Percentiles rank a stretch among this genome's conserved stretches.
Conservation (phyloP, 371 early-diverging fungal genomes). For the Mortierella sp. region DNA sequence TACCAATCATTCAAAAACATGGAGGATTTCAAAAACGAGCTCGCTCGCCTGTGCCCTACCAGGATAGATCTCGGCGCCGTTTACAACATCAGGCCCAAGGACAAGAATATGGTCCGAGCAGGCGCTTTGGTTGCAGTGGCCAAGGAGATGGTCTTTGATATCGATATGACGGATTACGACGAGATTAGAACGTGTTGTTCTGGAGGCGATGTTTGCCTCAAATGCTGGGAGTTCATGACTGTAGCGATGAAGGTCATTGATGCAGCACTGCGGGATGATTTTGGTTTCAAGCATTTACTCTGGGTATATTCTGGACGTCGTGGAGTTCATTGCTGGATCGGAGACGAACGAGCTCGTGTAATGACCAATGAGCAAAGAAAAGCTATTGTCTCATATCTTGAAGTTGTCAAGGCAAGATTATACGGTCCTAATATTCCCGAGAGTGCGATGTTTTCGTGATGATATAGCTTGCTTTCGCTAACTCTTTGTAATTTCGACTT, state of each 20-base stretch:
- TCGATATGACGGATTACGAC: conserved; percentile 99
- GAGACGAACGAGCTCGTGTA: conserved; percentile 88
- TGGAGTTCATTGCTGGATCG: conserved; percentile 99
- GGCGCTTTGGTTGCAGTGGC: conserved; percentile 82
- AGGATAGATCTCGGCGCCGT: conserved; percentile 99
- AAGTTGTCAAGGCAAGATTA: conserved; percentile 75
- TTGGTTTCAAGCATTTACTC: conserved; percentile 94
- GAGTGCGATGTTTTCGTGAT: background rate
- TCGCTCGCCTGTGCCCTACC: conserved; percentile 80
- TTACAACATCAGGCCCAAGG: conserved; percentile 79
- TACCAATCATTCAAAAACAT: conserved; percentile 85
- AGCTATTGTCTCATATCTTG: conserved; percentile 89
- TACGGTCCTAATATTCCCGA: too few species aligned
- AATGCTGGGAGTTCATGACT: conserved; percentile 97
- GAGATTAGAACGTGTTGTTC: conserved; percentile 96
- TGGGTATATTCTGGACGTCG: conserved; percentile 99
- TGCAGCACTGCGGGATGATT: conserved; percentile 85
- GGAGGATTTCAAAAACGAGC: conserved; percentile 83
- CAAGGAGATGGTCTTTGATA: conserved; percentile 99
- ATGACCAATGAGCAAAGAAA: conserved; percentile 84
- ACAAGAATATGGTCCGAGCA: conserved; percentile 80
- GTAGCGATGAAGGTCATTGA: conserved; percentile 92
- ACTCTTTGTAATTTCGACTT: background rate
- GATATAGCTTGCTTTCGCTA: background rate
- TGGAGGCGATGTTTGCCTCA: conserved; percentile 89